These are phyloP conservation scores for Somion occarium DNA, from an alignment of 1,284 basidiomycete species.

Conservation along the genomic window DNA sequence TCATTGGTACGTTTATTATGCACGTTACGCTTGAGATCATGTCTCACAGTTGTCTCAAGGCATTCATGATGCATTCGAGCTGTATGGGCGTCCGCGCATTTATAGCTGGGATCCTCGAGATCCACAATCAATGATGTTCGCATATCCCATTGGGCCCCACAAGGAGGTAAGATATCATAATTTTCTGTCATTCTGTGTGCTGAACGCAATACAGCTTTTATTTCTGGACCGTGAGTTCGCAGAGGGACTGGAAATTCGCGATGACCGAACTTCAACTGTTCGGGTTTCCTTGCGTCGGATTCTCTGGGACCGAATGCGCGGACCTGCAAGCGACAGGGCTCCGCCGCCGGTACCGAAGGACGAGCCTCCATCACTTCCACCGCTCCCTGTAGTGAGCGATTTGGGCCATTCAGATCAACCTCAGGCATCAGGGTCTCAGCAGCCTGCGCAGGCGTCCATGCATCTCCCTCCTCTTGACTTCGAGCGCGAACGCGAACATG, in stretches of 20 bases:
- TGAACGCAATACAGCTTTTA: slow-evolving; percentile 69
- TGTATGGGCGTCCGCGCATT: slow-evolving; percentile 80
- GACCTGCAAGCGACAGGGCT: slow-evolving; percentile 20
- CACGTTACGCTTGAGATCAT: slow-evolving; percentile 16
- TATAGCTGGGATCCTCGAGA: slow-evolving; percentile 89
- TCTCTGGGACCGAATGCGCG: slow-evolving; percentile 62
- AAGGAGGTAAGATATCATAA: slow-evolving; percentile 54
- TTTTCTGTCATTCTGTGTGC: neutral
- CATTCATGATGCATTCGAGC: slow-evolving; percentile 80
- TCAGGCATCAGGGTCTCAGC: slow-evolving; percentile 1
- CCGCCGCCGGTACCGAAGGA: slow-evolving; percentile 9
- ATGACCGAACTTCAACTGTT: slow-evolving; percentile 70
- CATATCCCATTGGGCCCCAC: slow-evolving; percentile 71
- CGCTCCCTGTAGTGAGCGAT: slow-evolving; percentile 18
- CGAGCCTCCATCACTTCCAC: slow-evolving; percentile 21
- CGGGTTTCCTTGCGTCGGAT: slow-evolving; percentile 61
- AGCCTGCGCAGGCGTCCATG: slow-evolving; percentile 11
- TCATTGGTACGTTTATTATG: slow-evolving; percentile 58
- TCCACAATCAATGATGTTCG: slow-evolving; percentile 73
- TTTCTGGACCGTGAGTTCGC: slow-evolving; percentile 88
- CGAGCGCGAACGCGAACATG: slow-evolving; percentile 12
- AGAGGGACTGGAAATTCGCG: slow-evolving; percentile 74
- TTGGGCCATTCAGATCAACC: neutral
- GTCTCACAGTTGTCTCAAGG: slow-evolving; percentile 36
- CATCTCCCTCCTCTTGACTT: slow-evolving; percentile 33